Evolutionary conservation across 208 protist species (phyloP), one percentile per base, ranked within the genome.

Genomic region (Endotrypanum monterogeii): DNA sequence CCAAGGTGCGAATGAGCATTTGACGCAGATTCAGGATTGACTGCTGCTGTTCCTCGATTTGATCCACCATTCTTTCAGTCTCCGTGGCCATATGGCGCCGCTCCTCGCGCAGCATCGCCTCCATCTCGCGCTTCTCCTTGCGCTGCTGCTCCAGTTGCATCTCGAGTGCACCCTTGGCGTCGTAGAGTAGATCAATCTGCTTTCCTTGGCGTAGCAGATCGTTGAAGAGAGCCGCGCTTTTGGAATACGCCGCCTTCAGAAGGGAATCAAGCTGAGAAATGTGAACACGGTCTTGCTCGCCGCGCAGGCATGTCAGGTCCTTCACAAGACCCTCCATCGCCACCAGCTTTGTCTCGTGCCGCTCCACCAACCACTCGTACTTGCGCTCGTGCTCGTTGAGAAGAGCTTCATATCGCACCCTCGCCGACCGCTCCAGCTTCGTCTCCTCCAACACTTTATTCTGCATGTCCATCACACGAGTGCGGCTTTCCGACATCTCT

Each of bases 21-120:
- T 93, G 84, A 0, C 92, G 88, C 60, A 97, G 76, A 56, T 89
- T 90, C 16, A 97, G 56, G 39, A 97, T 94, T 5, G 85, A 89
- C 70, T 87, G 87, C 79, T 97, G 92, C 79, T 97, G 92, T 71
- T 95, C 83, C 67, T 89, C 86, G 28, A 93, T 84, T 67, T 97
- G 92, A 28, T 89, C 87, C 54, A 83, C 78, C 67, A 93, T 88
- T 12, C 92, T 88, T 74, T 92, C 87, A 23, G 84, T 87, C 77
- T 94, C 84, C 25, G 71, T 57, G 68, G 83, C 74, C 82, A 89
- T 90, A 57, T 80, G 85, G 7, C 84, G 82, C 1, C 87, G 87
- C 82, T 97, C 92, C 63, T 90, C 88, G 2, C 84, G 72, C 74
- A 93, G 84, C 23, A 71, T 52, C 14, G 76, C 74, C 76, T 97